A percentile compares a stretch with the other conserved stretches of the same genome.
Evolutionary conservation across 371 early-diverging fungal genomes (phyloP).

Genomic region (Syncephalis plumigaleata): DNA sequence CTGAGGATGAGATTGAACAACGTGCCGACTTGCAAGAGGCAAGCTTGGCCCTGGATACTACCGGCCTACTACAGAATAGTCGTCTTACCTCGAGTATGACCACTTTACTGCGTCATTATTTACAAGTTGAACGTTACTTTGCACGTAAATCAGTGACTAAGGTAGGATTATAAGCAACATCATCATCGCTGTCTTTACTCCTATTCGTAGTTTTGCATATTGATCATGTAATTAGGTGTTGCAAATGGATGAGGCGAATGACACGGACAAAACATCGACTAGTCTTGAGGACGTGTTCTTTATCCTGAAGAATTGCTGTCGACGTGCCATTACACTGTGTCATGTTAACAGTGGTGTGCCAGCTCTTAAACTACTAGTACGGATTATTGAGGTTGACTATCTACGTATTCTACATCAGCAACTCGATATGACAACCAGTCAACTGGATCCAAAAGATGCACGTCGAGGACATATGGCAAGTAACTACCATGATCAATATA

Average conservation of each 20-base stretch:
- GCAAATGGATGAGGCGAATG: slow-evolving; percentile 26
- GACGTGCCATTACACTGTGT: background rate
- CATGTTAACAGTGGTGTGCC: background rate
- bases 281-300: slow-evolving; percentile 85
- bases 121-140: slow-evolving; percentile 51
- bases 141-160: slow-evolving; percentile 54
- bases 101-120: slow-evolving; percentile 44
- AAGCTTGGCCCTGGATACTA: background rate
- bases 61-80: slow-evolving; percentile 24
- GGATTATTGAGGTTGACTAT: no score
- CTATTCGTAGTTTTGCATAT: no score
- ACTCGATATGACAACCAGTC: no score
- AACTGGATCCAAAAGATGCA: no score
- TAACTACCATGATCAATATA: no score
- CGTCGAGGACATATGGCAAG: no score
- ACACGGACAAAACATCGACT: slow-evolving; percentile 35
- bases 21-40: background rate
- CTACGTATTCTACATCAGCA: no score
- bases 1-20: background rate
- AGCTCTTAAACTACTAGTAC: no score
- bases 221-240: no score
- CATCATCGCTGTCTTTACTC: background rate
- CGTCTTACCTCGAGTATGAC: slow-evolving; percentile 33
- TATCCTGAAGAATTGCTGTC: slow-evolving; percentile 38
- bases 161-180: background rate